Base-by-base conservation (phyloP, 352 stramenopile species). In the Phytophthora syringae region DNA sequence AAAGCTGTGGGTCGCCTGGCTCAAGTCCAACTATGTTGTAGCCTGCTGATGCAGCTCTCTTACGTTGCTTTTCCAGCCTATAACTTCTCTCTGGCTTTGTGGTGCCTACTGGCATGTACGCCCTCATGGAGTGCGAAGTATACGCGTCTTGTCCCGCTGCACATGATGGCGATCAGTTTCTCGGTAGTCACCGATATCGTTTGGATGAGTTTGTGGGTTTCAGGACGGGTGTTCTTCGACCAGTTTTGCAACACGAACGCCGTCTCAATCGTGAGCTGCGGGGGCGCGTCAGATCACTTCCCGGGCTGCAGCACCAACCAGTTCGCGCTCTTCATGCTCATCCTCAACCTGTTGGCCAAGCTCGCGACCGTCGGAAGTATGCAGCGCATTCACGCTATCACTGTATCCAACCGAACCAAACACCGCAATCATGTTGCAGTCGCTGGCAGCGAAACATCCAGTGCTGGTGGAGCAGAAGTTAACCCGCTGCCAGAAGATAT, bases 51-150 rank as follows among this genome's bases (percentile, higher is more conserved):
- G 82, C 84, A 94, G 64, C 67, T 93, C 11, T 89, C 86, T 36
- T 94, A 94, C 61, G 84, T 94, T 25, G 86, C 86, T 5, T 94
- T 93, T 42, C 82, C 86, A 2, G 77, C 80, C 5, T 94, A 94
- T 63, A 93, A 94, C 57, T 91, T 93, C 57, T 78, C 78, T 20
- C 70, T 93, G 28, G 86, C 80, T 24, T 60, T 93, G 32, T 94
- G 86, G 86, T 82, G 80, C 20, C 67, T 90, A 15, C 70, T 80
- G 11, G 83, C 72, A 44, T 89, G 76, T 56, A 81, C 78, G 4
- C 77, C 80, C 13, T 72, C 78, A 18, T 89, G 75, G 78, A 68
- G 76, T 37, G 22, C 58, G 2, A 84, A 79, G 24, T 76, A 93
- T 37, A 60, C 74, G 7, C 77, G 73, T 7, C 67, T 88, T 3